A percentile compares a stretch with the other conserved stretches of the same genome.
Conservation (phyloP, 495 filamentous ascomycete genomes). For the Geopyxis carbonaria region DNA sequence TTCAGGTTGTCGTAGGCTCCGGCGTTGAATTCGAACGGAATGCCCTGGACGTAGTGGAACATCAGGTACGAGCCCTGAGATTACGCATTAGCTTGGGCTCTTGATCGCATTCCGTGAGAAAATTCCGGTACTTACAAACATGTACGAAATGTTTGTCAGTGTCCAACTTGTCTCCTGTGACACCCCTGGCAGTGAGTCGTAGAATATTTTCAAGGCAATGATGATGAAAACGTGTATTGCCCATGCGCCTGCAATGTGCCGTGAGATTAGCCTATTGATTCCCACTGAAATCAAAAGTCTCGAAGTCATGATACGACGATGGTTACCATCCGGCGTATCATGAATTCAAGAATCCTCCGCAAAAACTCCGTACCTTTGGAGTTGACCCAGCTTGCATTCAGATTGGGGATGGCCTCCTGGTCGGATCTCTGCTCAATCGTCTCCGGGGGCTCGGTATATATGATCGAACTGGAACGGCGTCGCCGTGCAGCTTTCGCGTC, state of each 20-base stretch:
- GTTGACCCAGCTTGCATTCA: slow-evolving; percentile 98
- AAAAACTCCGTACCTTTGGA: slow-evolving; percentile 60
- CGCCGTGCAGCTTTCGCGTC: slow-evolving; percentile 43
- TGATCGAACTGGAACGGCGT: slow-evolving; percentile 84
- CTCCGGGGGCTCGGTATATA: slow-evolving; percentile 88
- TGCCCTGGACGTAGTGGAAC: slow-evolving; percentile 97
- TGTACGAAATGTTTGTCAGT: slow-evolving; percentile 95
- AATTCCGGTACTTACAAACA: slow-evolving; percentile 39
- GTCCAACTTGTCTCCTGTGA: slow-evolving; percentile 98
- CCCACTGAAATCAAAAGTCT: no score
- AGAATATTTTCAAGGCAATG: slow-evolving; percentile 75
- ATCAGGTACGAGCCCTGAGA: slow-evolving; percentile 78
- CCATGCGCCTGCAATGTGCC: slow-evolving; percentile 59
- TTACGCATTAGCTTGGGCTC: no score
- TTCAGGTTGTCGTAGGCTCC: slow-evolving; percentile 98
- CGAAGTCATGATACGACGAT: background rate
- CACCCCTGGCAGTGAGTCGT: slow-evolving; percentile 82
- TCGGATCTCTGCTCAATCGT: slow-evolving; percentile 91
- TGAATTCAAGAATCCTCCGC: background rate
- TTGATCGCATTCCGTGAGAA: no score
- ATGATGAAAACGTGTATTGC: slow-evolving; percentile 91
- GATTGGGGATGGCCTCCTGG: slow-evolving; percentile 80
- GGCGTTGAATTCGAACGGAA: slow-evolving; percentile 98
- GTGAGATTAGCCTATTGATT: no score
- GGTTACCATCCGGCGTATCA: background rate